A percentile compares a stretch with the other conserved stretches of the same genome.
Conservation (phyloP, 2,329 filamentous ascomycete species). For the Grosmannia penicillata region DNA sequence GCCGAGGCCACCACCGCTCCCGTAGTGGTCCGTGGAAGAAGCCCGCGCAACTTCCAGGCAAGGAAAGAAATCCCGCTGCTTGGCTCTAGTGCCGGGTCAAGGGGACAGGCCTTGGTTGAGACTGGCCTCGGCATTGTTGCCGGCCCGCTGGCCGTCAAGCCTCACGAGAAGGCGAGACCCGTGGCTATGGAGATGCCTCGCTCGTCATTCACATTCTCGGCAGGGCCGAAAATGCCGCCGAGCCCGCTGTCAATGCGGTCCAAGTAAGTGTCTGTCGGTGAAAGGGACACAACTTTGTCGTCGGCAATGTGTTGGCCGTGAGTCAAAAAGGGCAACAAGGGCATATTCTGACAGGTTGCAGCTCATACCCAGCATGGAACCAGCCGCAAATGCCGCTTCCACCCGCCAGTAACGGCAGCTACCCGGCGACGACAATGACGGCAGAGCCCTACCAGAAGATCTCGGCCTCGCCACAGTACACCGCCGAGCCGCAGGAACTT, state of each 20-base stretch:
- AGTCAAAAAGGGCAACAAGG: too few relatives aligned
- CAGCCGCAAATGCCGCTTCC: slow-evolving; percentile 30
- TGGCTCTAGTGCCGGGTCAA: slow-evolving; percentile 59
- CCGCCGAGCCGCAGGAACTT: slow-evolving; percentile 37
- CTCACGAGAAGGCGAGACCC: slow-evolving; percentile 37
- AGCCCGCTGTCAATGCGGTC: slow-evolving; percentile 41
- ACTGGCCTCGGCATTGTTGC: slow-evolving; percentile 46
- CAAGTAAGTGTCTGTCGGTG: slow-evolving; percentile 30
- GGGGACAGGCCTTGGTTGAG: slow-evolving; percentile 60
- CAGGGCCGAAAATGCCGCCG: slow-evolving; percentile 35
- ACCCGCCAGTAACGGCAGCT: slow-evolving; percentile 13
- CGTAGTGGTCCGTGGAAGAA: slow-evolving; percentile 85
- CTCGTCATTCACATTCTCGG: slow-evolving; percentile 42
- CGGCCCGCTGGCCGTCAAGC: slow-evolving; percentile 38
- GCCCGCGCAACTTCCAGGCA: slow-evolving; percentile 87
- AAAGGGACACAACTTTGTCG: too few relatives aligned
- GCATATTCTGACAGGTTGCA: slow-evolving; percentile 16
- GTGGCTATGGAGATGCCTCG: slow-evolving; percentile 41
- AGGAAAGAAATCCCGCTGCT: slow-evolving; percentile 83
- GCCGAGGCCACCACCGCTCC: slow-evolving; percentile 77
- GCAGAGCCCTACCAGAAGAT: slow-evolving; percentile 38
- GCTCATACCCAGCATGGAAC: slow-evolving; percentile 44
- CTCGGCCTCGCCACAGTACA: slow-evolving; percentile 30
- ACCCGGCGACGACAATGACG: slow-evolving; percentile 33
- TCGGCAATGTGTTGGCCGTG: too few relatives aligned